Evolutionary conservation across 331 rosid species (phyloP).

Genomic region (Acacia concinna): DNA sequence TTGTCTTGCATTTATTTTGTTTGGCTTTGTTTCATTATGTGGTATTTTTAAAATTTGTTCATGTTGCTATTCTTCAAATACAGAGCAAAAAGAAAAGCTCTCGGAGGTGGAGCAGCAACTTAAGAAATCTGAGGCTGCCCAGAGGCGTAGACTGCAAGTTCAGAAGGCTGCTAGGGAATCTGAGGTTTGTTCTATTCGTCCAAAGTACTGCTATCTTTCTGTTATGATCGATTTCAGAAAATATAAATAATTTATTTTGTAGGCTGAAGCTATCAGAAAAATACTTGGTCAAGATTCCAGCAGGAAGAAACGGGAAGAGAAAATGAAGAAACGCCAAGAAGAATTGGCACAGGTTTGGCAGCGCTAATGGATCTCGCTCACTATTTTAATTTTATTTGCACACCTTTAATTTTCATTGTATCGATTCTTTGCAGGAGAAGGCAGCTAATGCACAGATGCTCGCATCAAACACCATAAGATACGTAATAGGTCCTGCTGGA

Average conservation of each 20-base stretch:
- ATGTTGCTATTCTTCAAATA: not conserved
- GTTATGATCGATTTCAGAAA: not conserved
- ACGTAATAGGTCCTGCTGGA: conserved; percentile 71
- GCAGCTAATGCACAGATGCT: conserved; percentile 69
- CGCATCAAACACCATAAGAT: conserved; percentile 69
- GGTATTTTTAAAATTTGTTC: not conserved
- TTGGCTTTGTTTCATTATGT: not conserved
- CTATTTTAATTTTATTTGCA: conserved; percentile 18
- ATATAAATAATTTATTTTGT: conserved; percentile 25
- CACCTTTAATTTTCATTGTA: conserved; percentile 18
- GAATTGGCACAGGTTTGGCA: conserved; percentile 79
- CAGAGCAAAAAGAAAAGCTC: conserved; percentile 67
- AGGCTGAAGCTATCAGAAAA: conserved; percentile 96
- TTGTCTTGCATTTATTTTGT: conserved; percentile 18
- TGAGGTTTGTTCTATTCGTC: conserved; percentile 59
- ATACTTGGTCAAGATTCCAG: conserved; percentile 96
- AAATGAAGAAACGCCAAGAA: conserved; percentile 86
- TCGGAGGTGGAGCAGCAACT: conserved; percentile 71
- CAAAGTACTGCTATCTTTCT: not conserved
- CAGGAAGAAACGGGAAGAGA: conserved; percentile 88
- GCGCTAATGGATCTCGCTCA: conserved; percentile 10
- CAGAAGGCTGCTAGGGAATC: conserved; percentile 94
- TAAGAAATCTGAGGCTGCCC: conserved; percentile 97
- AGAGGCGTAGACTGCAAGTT: conserved; percentile 81
- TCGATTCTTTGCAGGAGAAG: conserved; percentile 61